Conservation (phyloP, 2,329 filamentous ascomycete species). For the Nothophaeocryptopus gaeumannii region DNA sequence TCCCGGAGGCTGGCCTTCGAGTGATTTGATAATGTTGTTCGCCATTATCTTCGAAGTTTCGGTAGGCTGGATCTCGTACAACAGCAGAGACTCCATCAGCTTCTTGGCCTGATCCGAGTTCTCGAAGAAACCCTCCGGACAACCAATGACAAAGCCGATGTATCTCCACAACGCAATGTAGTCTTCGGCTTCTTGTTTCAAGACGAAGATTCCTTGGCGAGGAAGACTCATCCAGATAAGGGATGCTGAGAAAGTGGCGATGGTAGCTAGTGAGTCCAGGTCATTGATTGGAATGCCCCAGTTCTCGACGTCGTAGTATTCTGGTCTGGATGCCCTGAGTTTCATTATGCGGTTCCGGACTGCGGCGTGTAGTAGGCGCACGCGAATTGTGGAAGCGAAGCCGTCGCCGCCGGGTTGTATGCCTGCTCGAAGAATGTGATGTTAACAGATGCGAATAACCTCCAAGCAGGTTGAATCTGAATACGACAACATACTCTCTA, state of each 20-base stretch:
- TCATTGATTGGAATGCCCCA: conserved; percentile 71
- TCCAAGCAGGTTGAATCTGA: too few species aligned
- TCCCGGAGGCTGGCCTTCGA: conserved; percentile 64
- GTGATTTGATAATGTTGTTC: conserved; percentile 69
- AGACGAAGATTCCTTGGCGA: conserved; percentile 67
- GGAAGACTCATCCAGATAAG: conserved; percentile 68
- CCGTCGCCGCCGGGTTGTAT: conserved; percentile 68
- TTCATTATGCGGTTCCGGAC: conserved; percentile 64
- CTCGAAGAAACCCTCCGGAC: conserved; percentile 56
- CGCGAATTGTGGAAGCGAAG: conserved; percentile 62
- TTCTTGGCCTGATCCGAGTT: conserved; percentile 55
- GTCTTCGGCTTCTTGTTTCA: conserved; percentile 61
- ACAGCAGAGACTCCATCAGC: conserved; percentile 66
- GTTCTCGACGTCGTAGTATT: conserved; percentile 60
- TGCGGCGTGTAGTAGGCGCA: conserved; percentile 66
- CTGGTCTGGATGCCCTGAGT: conserved; percentile 54
- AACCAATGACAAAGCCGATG: conserved; percentile 68
- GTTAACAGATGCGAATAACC: too few species aligned
- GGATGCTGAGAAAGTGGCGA: conserved; percentile 65
- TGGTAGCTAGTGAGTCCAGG: conserved; percentile 70
- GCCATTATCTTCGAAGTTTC: conserved; percentile 62
- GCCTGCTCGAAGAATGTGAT: too few species aligned
- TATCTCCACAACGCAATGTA: conserved; percentile 76
- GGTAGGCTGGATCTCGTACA: conserved; percentile 65
- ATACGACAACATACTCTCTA: conserved; percentile 45